phyloP scores from a whole-genome alignment of 495 filamentous ascomycete species.

The Xylaria bambusicola region DNA sequence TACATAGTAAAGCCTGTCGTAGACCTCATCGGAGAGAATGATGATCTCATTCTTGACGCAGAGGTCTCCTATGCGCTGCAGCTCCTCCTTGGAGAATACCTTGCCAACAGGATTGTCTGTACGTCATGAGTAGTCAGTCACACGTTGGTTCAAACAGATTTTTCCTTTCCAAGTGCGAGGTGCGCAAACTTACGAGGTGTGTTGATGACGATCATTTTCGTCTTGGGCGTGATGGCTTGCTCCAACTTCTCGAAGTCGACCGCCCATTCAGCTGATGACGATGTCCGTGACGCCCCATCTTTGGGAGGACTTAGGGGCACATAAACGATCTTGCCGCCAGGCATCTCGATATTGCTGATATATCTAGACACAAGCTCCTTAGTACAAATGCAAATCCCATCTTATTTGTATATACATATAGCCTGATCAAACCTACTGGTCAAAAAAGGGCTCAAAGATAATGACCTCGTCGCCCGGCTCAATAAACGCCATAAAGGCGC shows the following conservation, averaged over 20 bases:
- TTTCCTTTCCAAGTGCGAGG: not conserved
- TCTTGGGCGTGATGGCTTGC: conserved; percentile 77
- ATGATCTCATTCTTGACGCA: conserved; percentile 92
- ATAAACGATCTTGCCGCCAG: conserved; percentile 90
- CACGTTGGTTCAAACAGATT: not conserved
- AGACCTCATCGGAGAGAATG: conserved; percentile 94
- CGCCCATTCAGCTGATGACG: conserved; percentile 83
- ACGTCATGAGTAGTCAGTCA: conserved; percentile 20
- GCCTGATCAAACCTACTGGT: conserved; percentile 64
- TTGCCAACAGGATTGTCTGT: conserved; percentile 94
- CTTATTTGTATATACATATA: not conserved
- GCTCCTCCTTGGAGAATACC: conserved; percentile 81
- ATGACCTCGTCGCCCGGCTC: conserved; percentile 95
- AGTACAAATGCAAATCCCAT: not conserved
- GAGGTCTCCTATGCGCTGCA: conserved; percentile 83
- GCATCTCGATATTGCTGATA: conserved; percentile 97
- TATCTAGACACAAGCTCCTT: conserved; percentile 59
- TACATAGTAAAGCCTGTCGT: conserved; percentile 92
- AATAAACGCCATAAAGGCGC: conserved; percentile 96
- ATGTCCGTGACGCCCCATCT: conserved; percentile 75
- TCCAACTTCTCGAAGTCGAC: conserved; percentile 85
- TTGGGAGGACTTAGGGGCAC: conserved; percentile 90
- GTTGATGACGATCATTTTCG: conserved; percentile 92
- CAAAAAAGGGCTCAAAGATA: conserved; percentile 97
- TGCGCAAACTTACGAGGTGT: conserved; percentile 49